Base-by-base conservation (phyloP, 2,329 filamentous ascomycete genomes). In the Nothomitra cinnamomea region DNA sequence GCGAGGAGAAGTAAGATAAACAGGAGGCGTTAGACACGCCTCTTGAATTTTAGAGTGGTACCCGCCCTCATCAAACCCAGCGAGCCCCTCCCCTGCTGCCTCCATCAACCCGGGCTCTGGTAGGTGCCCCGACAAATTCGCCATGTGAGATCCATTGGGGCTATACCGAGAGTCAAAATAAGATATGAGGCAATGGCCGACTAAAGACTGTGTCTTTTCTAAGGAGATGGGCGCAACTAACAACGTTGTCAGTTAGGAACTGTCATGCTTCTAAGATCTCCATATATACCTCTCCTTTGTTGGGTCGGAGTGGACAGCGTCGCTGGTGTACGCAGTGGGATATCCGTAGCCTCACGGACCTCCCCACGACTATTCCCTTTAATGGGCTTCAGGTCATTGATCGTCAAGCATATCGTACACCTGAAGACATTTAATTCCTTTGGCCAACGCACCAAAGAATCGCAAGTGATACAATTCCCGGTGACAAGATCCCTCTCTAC, bases 401-500 rank as follows among this genome's bases (percentile, higher is more conserved):
- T 80, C 17, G 85, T 92, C 61, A 85, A 70, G 65, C 88, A 95
- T 53, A 86, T 83, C 42, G 85, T 84, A 66, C 88, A 95, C 60
- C 87, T 78, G 66, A 92, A 94, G 38, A 83, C 77, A 36, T 77
- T 77, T 57, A 88, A 68, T 53, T 82, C 78, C 57, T 75, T 78
- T 1, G 87, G 87, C 82, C 87, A 94, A 54, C 83, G 77, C 58
- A 94, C 82, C 54, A 81, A 78, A 53, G 83, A 84, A 61, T 83
- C 85, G 66, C 88, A 95, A 35, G 87, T 89, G 78, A 90, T 88
- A 65, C 88, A 95, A 60, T 79, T 81, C 21, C 86, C 84, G 32
- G 79, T 82, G 25, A 74, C 72, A 61, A 83, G 78, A 59, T 86
- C 79, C 59, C 74, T 78, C 58, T 72, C 71, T 19, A 69, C 63